Conservation (phyloP, 805 yeast species). For the Hanseniaspora guilliermondii region DNA sequence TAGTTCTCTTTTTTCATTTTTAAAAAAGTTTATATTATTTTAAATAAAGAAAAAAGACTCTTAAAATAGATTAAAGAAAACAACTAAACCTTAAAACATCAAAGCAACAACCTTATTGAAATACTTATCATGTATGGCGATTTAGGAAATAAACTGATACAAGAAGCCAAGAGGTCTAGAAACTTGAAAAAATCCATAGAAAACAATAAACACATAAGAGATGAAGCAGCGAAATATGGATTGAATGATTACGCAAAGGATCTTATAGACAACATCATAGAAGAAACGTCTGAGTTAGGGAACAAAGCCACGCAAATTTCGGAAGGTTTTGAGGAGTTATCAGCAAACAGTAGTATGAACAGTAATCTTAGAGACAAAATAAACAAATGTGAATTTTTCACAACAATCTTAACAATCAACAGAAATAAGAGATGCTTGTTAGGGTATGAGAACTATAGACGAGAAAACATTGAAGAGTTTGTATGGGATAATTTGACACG, state of each 20-base stretch:
- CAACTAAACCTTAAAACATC: neutral
- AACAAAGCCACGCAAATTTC: slow-evolving; percentile 40
- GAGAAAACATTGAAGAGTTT: slow-evolving; percentile 50
- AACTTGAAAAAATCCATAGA: slow-evolving; percentile 30
- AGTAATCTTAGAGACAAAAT: slow-evolving; percentile 31
- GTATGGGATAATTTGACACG: slow-evolving; percentile 50
- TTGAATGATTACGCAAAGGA: slow-evolving; percentile 39
- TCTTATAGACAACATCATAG: slow-evolving; percentile 51
- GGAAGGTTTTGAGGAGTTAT: slow-evolving; percentile 18
- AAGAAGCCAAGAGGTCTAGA: slow-evolving; percentile 72
- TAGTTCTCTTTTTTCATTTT: neutral
- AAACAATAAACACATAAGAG: slow-evolving; percentile 20
- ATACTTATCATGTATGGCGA: slow-evolving; percentile 82
- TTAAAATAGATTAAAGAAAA: neutral
- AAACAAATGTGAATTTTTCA: slow-evolving; percentile 44
- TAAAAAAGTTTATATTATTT: too few relatives aligned
- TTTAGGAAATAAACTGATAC: slow-evolving; percentile 63
- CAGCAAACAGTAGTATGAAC: slow-evolving; percentile 9
- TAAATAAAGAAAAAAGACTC: too few relatives aligned
- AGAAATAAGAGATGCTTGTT: slow-evolving; percentile 81
- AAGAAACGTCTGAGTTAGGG: slow-evolving; percentile 58
- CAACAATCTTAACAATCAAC: slow-evolving; percentile 60
- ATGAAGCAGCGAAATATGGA: slow-evolving; percentile 43
- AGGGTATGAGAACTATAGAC: slow-evolving; percentile 67
- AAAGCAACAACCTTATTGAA: neutral